These are phyloP conservation scores for Suhomyces sp. DNA, from an alignment of 805 yeast species.

Conservation along the genomic window DNA sequence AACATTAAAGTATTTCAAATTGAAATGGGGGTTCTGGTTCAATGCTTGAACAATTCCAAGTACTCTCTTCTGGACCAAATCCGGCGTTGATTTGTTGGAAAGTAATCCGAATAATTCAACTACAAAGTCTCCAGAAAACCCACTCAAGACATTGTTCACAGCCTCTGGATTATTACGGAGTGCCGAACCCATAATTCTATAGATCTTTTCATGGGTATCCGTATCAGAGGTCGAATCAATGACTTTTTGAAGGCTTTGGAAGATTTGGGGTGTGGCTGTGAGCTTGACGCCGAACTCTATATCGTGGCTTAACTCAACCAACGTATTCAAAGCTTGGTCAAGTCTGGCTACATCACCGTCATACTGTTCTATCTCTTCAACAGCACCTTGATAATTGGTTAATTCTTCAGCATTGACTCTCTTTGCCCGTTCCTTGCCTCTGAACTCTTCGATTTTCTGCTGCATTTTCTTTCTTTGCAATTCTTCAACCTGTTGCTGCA, in stretches of 20 bases:
- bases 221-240: conserved; percentile 9
- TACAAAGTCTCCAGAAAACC: conserved; percentile 17
- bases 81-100: conserved; percentile 14
- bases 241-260: conserved; percentile 24
- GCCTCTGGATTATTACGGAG: conserved; percentile 75
- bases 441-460: conserved; percentile 1
- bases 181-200: conserved; percentile 62
- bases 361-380: conserved; percentile 15
- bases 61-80: conserved; percentile 43
- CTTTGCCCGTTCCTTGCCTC: conserved; percentile 5
- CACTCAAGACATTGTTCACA: conserved; percentile 30
- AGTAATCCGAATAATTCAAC: conserved; percentile 21
- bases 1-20: conserved; percentile 22
- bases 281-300: conserved; percentile 54
- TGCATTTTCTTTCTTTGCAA: conserved; percentile 3
- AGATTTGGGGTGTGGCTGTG: conserved; percentile 35
- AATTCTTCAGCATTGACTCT: conserved; percentile 15
- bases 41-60: conserved; percentile 53
- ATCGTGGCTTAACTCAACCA: conserved; percentile 67
- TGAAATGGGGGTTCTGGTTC: conserved; percentile 35
- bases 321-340: conserved; percentile 34
- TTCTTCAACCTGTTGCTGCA: conserved; percentile 6
- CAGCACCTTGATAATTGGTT: conserved; percentile 18
- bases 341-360: conserved; percentile 19
- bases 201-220: conserved; percentile 48